These are phyloP conservation scores for Capsicum pubescens DNA, from an alignment of 257 asterid species.

Conservation along the genomic window DNA sequence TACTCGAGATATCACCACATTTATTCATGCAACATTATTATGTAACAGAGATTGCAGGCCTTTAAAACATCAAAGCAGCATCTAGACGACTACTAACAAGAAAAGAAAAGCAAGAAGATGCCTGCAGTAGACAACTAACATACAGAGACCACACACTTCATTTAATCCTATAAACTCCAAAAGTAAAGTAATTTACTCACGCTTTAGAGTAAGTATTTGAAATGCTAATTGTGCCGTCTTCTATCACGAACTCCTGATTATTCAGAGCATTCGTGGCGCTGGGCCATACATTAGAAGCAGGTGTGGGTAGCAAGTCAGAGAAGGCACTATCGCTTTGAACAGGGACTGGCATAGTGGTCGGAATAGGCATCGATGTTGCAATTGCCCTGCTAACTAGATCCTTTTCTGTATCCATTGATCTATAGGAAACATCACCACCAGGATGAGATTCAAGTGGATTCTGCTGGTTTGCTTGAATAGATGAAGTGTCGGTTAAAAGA, in stretches of 20 bases:
- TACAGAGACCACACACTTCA: background rate
- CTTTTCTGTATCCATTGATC: background rate
- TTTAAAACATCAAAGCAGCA: background rate
- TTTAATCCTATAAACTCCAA: background rate
- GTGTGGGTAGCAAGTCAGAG: background rate
- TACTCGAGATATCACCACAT: background rate
- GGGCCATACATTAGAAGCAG: background rate
- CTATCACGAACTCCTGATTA: background rate
- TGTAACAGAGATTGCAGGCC: background rate
- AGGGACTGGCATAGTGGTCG: background rate
- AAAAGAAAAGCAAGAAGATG: background rate
- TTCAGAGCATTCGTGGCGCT: slow-evolving; percentile 15
- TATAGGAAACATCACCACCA: background rate
- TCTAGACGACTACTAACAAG: background rate
- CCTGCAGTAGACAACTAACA: background rate
- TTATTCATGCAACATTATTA: background rate
- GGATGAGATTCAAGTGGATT: slow-evolving; percentile 22
- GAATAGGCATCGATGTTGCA: background rate
- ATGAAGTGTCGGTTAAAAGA: background rate
- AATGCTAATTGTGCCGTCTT: background rate
- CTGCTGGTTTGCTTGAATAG: background rate
- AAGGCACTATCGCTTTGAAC: background rate
- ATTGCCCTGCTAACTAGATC: background rate
- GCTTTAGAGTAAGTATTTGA: background rate
- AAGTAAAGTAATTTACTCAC: background rate